Evolutionary conservation across 2,329 filamentous ascomycete species (phyloP), one percentile per base, ranked within the genome.

Genomic region (Claviceps cyperi): DNA sequence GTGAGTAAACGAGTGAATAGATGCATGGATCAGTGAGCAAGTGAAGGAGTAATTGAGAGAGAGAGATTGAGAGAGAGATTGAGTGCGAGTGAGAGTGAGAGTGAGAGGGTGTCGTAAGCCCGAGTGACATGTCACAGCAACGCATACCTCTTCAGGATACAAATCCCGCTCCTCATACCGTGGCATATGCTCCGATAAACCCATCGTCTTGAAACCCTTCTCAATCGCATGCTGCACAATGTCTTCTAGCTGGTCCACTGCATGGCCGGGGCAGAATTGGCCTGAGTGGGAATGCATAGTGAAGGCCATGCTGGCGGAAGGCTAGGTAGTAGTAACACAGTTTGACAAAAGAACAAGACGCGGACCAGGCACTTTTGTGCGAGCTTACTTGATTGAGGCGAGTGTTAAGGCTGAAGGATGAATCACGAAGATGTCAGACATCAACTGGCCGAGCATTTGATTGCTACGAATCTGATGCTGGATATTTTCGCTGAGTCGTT

Each of bases 281-380:
- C 92, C 92, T 38, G 92, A 97, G 70, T 98, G 92, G 62, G 88
- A 94, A 68, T 98, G 92, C 73, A 97, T 94, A 4, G 92, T 94
- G 70, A 94, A 95, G 1, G 91, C 90, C 92, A 97, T 97, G 40
- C 14, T 14, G n/a, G 36, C 41, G 21, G 15, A 21, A 28, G 43
- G 13, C 8, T n/a, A n/a, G n/a, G n/a, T 32, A 32, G 28, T 28
- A 11, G 21, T 22, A 22, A 32, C 28, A 9, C 28, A 32, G 28
- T 32, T 32, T 11, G 28, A 11, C 28, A 28, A 28, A 28, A 28
- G 28, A 28, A 28, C 28, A 28, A 28, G 28, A 4, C 28, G 28
- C 28, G 11, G 9, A 11, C 28, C 28, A 32, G 28, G 28, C 28
- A 11, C 9, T 32, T 32, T 32, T 32, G 9, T 32, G 28, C 9